Evolutionary conservation across 1,284 basidiomycete genomes (phyloP).

Genomic region (Naganishia sp.): DNA sequence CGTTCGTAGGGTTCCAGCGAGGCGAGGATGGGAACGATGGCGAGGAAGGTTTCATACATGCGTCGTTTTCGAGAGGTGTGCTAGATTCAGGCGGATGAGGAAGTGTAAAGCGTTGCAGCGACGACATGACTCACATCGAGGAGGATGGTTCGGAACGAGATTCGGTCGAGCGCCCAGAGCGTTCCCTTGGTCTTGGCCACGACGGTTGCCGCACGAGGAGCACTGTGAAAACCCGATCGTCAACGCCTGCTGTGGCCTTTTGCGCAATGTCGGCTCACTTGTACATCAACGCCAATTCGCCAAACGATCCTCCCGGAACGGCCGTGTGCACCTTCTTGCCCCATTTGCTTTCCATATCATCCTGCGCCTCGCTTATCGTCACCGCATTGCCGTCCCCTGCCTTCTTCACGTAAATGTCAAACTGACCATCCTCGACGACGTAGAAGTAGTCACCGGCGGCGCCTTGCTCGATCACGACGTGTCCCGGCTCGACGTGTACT

Average conservation of each 20-base stretch:
- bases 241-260: neutral
- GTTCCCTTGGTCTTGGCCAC: constrained; percentile 79
- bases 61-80: constrained; percentile 79
- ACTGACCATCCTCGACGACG: constrained; percentile 84
- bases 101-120: neutral
- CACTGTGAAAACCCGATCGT: constrained; percentile 49
- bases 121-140: constrained; percentile 60
- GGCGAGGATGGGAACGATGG: constrained; percentile 84
- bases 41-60: constrained; percentile 94
- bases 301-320: constrained; percentile 83
- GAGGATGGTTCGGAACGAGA: constrained; percentile 98
- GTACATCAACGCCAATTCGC: constrained; percentile 97
- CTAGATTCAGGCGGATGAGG: constrained; percentile 38
- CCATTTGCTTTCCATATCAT: constrained; percentile 57
- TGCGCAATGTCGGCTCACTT: constrained; percentile 58
- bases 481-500: constrained; percentile 67
- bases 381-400: constrained; percentile 42
- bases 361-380: constrained; percentile 40
- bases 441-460: constrained; percentile 98
- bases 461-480: constrained; percentile 92
- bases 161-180: constrained; percentile 92
- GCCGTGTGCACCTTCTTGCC: constrained; percentile 84
- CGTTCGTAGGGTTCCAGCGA: constrained; percentile 83
- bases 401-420: constrained; percentile 79
- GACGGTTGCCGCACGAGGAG: constrained; percentile 92